A percentile compares a stretch with the other conserved stretches of the same genome.
Conservation (phyloP, 306 rosid species). For the Lathyrus oleraceus region DNA sequence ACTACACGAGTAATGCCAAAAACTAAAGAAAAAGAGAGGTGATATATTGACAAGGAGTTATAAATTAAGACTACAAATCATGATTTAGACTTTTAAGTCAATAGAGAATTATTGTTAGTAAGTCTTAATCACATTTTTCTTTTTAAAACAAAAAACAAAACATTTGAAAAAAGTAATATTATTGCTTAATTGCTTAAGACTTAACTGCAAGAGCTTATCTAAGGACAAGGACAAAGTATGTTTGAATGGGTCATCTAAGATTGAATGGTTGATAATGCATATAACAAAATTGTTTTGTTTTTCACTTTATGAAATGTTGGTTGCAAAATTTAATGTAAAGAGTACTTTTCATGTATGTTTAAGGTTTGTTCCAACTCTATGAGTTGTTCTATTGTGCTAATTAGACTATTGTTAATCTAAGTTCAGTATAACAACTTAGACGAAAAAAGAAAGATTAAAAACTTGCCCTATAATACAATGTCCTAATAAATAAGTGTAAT, state of each 20-base stretch:
- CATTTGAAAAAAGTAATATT: too few species aligned
- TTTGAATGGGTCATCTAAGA: too few species aligned
- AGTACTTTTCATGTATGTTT: not conserved
- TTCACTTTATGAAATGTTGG: not conserved
- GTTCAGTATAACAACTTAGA: not conserved
- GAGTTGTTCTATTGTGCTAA: not conserved
- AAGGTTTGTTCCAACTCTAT: not conserved
- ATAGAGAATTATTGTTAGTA: constrained; percentile 16
- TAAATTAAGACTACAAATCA: not conserved
- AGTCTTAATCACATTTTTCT: constrained; percentile 36
- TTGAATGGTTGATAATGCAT: constrained; percentile 13
- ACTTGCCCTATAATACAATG: not conserved
- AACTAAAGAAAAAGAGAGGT: too few species aligned
- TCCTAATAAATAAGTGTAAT: constrained; percentile 12
- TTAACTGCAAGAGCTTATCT: not conserved
- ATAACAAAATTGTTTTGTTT: constrained; percentile 1
- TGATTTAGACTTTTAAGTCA: not conserved
- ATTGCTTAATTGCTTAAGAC: too few species aligned
- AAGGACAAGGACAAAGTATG: not conserved
- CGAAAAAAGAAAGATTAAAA: constrained; percentile 11
- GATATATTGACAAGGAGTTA: not conserved
- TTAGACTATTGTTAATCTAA: not conserved
- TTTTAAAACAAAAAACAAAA: too few species aligned
- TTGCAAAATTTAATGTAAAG: not conserved
- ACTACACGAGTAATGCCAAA: too few species aligned